These are phyloP conservation scores for Avena atlantica DNA, from an alignment of 176 grass and related monocot species.

Conservation along the genomic window DNA sequence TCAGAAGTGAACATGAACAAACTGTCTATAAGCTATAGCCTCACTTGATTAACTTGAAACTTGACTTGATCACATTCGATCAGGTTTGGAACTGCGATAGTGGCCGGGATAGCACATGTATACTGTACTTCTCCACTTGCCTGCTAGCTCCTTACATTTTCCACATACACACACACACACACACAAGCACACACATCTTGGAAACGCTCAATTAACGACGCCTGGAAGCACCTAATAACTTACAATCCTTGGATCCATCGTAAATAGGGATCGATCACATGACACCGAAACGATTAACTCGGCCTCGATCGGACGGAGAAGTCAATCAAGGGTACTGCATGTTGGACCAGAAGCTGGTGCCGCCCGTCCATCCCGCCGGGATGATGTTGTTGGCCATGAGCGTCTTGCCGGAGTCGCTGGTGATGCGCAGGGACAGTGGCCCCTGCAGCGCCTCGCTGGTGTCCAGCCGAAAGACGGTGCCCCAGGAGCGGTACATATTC, in stretches of 20 bases:
- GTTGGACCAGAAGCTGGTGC: background rate
- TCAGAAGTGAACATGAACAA: background rate
- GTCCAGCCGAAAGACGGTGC: conserved; percentile 59
- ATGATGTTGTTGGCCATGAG: conserved; percentile 60
- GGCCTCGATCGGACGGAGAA: background rate
- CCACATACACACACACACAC: background rate
- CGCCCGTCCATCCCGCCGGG: conserved; percentile 51
- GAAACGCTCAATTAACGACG: background rate
- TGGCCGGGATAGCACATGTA: conserved; percentile 24
- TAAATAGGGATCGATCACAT: background rate
- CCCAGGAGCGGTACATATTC: background rate
- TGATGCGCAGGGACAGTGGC: conserved; percentile 38
- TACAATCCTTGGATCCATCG: background rate
- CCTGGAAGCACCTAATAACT: background rate
- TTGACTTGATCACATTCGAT: conserved; percentile 1
- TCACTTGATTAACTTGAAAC: background rate
- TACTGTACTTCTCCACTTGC: conserved; percentile 24
- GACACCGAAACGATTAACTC: background rate
- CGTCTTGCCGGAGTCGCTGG: conserved; percentile 56
- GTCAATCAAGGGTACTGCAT: background rate
- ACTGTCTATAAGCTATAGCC: background rate
- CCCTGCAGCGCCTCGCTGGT: background rate
- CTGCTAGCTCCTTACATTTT: conserved; percentile 5
- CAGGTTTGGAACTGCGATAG: background rate
- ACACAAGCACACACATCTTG: background rate